Evolutionary conservation across 78 protist species (phyloP), one percentile per base, ranked within the genome.

Genomic region (Pigoraptor vietnamica): DNA sequence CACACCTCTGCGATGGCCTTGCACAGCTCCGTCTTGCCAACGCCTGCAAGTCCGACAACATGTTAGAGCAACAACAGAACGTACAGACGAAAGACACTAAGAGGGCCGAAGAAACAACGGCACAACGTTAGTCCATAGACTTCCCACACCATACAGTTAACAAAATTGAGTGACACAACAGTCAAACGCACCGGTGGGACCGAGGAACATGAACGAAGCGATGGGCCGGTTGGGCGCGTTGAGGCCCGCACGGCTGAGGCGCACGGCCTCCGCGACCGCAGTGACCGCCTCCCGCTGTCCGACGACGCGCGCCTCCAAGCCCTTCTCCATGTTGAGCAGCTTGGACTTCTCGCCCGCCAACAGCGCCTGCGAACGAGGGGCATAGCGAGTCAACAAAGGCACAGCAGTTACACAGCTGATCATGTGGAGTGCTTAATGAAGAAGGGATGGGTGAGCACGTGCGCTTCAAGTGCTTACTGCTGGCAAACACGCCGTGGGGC

Each of bases 261-360:
- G 84, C 25, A 99, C 95, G 24, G 99, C 99, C 35, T 96, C 96
- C 0, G 99, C 93, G 38, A 99, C 99, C 2, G 99, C 94, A 24
- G 96, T 92, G 25, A 99, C 98, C 0, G 99, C 99, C n/a, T 92
- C 96, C 55, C 93, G 93, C 94, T 99, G 99, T 79, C 99, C 99
- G 21, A 98, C 93, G 6, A 99, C 98, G 38, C 99, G 95, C 89
- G 86, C 25, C 92, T 93, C 95, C 9, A 99, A 96, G 33, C 34
- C 88, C 40, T 97, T 92, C 0, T 40, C 95, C 25, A 98, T 92
- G 10, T 24, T 0, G n/a, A 98, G 96, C 33, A 98, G 91, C 84
- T 79, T 79, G 84, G 21, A 14, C 84, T 79, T 79, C 32, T 79
- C 84, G 23, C 84, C 84, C 32, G 21, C 34, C 23, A 79, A 25